Base-by-base conservation (phyloP, 768 basidiomycete species). In the Clitopilus passeckerianus region DNA sequence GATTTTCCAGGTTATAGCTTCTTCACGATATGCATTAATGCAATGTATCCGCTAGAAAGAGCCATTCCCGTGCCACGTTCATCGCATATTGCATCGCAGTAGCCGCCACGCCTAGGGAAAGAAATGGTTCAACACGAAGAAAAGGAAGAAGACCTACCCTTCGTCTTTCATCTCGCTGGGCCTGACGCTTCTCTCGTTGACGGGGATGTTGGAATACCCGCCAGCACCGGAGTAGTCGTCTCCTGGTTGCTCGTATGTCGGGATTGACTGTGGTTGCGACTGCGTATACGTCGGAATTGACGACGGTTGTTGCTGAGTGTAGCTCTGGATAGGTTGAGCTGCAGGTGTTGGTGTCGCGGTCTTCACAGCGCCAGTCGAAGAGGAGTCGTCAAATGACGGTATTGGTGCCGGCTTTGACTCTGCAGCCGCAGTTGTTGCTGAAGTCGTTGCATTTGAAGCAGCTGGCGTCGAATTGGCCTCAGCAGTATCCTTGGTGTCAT, bases 101-200 rank as follows among this genome's bases (percentile, higher is more conserved):
- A 69, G 69, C 61, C 63, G 64, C 63, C 66, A 63, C 63, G 64
- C 63, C 66, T 67, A 60, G 54, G 30, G 60, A 64, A 59, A 62
- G 59, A 62, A 53, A 50, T 30, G 37, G 41, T 61, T 72, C 54
- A 72, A 68, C 56, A 37, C 58, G 57, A 59, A 61, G 60, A 69
- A 72, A 74, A 41, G 30, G 67, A 59, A 66, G 62, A 58, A 66
- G 61, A 83, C 94, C 93, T 84, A 98, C 95, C 95, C 95, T 90
- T 96, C 95, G 66, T 97, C 95, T 73, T 94, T 93, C 92, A 93
- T 94, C 73, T 97, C 94, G 10, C 89, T 89, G 16, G 91, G 91
- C 34, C 91, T 82, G 15, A 94, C 76, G 34, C 83, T 86, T 50
- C 91, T 82, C 69, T 89, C 86, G 22, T 79, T 77, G 56, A 74